These are phyloP conservation scores for Bipolaris oryzae DNA, from an alignment of 2,329 filamentous ascomycete species.

Conservation along the genomic window DNA sequence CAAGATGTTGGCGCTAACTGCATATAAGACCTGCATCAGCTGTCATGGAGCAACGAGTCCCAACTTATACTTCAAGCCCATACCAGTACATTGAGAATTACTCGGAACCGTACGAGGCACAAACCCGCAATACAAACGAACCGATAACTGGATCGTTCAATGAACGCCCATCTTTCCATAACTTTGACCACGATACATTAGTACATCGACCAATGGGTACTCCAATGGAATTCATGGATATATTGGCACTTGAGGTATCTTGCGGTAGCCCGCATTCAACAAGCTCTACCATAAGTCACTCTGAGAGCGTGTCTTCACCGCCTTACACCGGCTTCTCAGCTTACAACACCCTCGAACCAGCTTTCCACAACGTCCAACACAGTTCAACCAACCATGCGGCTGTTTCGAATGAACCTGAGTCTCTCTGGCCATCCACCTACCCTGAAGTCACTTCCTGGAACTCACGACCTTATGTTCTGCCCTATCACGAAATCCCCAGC, in stretches of 20 bases:
- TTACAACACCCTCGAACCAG: conserved; percentile 4
- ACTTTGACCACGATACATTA: conserved; percentile 3
- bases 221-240: conserved; percentile 13
- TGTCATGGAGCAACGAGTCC: conserved; percentile 17
- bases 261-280: conserved; percentile 22
- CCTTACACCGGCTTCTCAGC: conserved; percentile 3
- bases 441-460: conserved; percentile 3
- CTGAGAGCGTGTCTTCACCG: conserved; percentile 21
- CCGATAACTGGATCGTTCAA: conserved; percentile 13
- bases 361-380: background rate
- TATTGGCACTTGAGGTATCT: conserved; percentile 21
- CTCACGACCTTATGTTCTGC: conserved; percentile 5
- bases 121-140: conserved; percentile 1
- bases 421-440: conserved; percentile 6
- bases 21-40: conserved; percentile 2
- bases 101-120: conserved; percentile 2
- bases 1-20: background rate
- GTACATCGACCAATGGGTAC: conserved; percentile 7
- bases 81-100: conserved; percentile 16
- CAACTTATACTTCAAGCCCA: conserved; percentile 15
- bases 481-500: background rate
- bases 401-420: conserved; percentile 2
- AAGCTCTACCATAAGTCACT: conserved; percentile 16
- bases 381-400: background rate
- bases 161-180: conserved; percentile 5